Evolutionary conservation across 1,284 basidiomycete genomes (phyloP), one percentile per base, ranked within the genome.

Genomic region (Ustanciosporium gigantosporum): DNA sequence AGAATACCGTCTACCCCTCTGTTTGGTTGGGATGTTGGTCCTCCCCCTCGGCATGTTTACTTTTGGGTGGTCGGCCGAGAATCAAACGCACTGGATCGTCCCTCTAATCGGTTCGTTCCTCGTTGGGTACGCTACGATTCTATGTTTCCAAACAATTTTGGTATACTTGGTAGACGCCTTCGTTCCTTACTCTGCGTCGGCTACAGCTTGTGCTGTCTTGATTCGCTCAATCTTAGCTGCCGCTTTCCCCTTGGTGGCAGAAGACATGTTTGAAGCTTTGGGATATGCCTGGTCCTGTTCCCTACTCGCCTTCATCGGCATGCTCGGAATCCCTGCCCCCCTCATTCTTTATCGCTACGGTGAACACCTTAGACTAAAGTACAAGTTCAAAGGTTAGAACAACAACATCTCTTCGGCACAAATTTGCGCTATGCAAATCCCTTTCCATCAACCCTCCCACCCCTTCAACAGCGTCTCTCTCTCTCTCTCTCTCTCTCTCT

Each of bases 131-230:
- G 64, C 64, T 0, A 61, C 66, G 17, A 80, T 81, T 68, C 52
- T 81, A 23, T 77, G 78, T 9, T 81, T 81, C 74, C 80, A 81
- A 56, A 71, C 70, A 4, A 76, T 81, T 37, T 78, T 78, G 31
- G 69, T 68, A 36, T 81, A 78, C 49, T 65, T 81, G 17, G 79
- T 82, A 5, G 81, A 82, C 55, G 78, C 78, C 5, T 81, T 81
- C 44, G 76, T 79, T 19, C 81, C 81, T 3, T 82, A 79, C 52
- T 80, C 79, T 3, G 81, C 81, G 0, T 79, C 79, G 1, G 81
- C 78, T 0, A 77, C 79, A 5, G 81, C 80, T 0, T 78, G 69
- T 16, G 80, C 72, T 6, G 68, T 75, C 8, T 40, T 77, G 11
- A 43, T 70, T 27, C 74, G 81, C 2, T 77, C 74, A 3, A 41